phyloP scores from a whole-genome alignment of 305 asterid species.

The Lippia alba region DNA sequence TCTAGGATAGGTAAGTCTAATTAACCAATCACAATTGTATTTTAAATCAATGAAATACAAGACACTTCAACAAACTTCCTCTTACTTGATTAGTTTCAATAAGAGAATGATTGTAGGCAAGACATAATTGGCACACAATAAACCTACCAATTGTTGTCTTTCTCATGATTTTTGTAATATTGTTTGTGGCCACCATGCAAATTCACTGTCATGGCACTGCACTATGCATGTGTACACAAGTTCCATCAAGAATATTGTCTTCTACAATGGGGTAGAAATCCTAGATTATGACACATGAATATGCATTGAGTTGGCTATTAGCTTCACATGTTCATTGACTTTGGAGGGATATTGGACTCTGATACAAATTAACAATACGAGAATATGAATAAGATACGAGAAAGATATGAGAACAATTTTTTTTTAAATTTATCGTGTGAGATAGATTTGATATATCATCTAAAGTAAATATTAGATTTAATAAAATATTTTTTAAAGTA shows the following conservation, averaged over 20 bases:
- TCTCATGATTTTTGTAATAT: not conserved
- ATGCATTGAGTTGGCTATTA: constrained; percentile 21
- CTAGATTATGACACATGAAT: not conserved
- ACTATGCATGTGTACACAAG: constrained; percentile 39
- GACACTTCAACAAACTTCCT: not conserved
- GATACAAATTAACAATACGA: too few relatives aligned
- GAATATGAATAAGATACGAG: too few relatives aligned
- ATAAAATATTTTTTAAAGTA: too few relatives aligned
- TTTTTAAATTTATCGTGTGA: too few relatives aligned
- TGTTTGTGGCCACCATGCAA: constrained; percentile 10
- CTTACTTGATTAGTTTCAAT: not conserved
- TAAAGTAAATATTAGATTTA: too few relatives aligned
- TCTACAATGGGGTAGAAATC: constrained; percentile 23
- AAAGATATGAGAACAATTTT: too few relatives aligned
- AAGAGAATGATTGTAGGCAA: not conserved
- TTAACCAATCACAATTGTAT: too few relatives aligned
- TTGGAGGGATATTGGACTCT: too few relatives aligned
- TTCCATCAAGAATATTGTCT: constrained; percentile 37
- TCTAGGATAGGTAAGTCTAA: too few relatives aligned
- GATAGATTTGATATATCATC: too few relatives aligned
- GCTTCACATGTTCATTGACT: constrained; percentile 34
- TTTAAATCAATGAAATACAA: too few relatives aligned
- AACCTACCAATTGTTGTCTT: not conserved
- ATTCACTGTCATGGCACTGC: not conserved
- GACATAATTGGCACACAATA: not conserved